Evolutionary conservation across 2,329 filamentous ascomycete species (phyloP), one percentile per base, ranked within the genome.

Genomic region (Alternaria incomplexa): DNA sequence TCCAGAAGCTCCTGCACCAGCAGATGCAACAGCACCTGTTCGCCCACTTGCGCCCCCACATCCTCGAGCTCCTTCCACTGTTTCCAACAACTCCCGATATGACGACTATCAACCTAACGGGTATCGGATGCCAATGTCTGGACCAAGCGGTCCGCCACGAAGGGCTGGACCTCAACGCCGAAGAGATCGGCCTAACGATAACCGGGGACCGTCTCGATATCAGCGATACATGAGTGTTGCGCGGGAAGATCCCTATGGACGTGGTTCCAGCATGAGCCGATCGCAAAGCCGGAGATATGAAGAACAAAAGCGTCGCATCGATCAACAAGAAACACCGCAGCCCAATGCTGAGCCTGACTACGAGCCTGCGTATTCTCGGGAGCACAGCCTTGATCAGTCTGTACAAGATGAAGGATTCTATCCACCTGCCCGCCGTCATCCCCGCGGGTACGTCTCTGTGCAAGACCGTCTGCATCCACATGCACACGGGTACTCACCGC

Each of bases 201-300:
- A 78, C 15, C 69, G 70, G 15, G 70, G 76, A 56, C 76, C 77
- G 2, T 75, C 77, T 15, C 72, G 77, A 15, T 80, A 78, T 63
- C 75, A 76, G 55, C 73, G 77, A 48, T 79, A 79, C 56, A 75
- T 77, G 74, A 77, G 74, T 23, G 69, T 77, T 32, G 69, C 70
- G 17, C 74, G 75, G 30, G 76, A 79, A 6, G 77, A 80, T n/a
- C 73, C 74, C 52, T 77, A 76, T 48, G 69, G 71, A 48, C 75
- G 77, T 26, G 76, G 73, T 8, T 67, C 77, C 7, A 79, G 74
- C 62, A 77, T 79, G 62, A 74, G 72, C 20, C 75, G 77, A 20
- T 74, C 77, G 12, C 77, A 80, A 58, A 75, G 75, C 44, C 73
- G 71, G 47, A 65, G 77, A 67, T 80, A 80, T 46, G 77, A 78